These are phyloP conservation scores for Casuarina equisetifolia DNA, from an alignment of 306 rosid species.

Conservation along the genomic window DNA sequence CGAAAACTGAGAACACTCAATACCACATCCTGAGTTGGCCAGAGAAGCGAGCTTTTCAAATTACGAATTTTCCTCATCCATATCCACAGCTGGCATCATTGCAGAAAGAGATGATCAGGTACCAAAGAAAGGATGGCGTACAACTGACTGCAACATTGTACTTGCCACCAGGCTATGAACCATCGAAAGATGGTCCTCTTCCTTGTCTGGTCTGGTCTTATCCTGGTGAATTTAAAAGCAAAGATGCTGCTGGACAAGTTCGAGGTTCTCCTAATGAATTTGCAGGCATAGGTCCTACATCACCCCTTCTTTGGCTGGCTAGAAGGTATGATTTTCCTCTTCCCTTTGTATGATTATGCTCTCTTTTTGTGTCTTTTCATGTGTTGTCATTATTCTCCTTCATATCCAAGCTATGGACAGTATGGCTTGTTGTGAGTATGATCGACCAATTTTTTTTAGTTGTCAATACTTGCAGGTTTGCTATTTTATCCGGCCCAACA, in stretches of 20 bases:
- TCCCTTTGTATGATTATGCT: slow-evolving; percentile 15
- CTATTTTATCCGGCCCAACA: slow-evolving; percentile 92
- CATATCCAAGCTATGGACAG: slow-evolving; percentile 11
- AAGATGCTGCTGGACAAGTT: slow-evolving; percentile 99
- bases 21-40: slow-evolving; percentile 85
- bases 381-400: slow-evolving; percentile 3
- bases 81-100: slow-evolving; percentile 89
- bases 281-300: slow-evolving; percentile 94
- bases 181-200: slow-evolving; percentile 87
- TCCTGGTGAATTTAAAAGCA: slow-evolving; percentile 98
- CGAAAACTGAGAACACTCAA: slow-evolving; percentile 95
- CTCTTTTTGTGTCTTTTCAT: slow-evolving; percentile 19
- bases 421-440: slow-evolving; percentile 21
- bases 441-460: slow-evolving; percentile 35
- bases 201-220: slow-evolving; percentile 98
- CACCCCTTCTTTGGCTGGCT: slow-evolving; percentile 97
- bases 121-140: slow-evolving; percentile 96
- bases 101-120: slow-evolving; percentile 96
- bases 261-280: slow-evolving; percentile 99
- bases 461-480: slow-evolving; percentile 67
- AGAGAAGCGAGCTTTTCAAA: slow-evolving; percentile 61
- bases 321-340: slow-evolving; percentile 57
- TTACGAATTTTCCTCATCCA: slow-evolving; percentile 96
- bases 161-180: slow-evolving; percentile 90
- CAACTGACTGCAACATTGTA: slow-evolving; percentile 94